phyloP scores from a whole-genome alignment of 1,139 yeast species.

The Candida sp. region DNA sequence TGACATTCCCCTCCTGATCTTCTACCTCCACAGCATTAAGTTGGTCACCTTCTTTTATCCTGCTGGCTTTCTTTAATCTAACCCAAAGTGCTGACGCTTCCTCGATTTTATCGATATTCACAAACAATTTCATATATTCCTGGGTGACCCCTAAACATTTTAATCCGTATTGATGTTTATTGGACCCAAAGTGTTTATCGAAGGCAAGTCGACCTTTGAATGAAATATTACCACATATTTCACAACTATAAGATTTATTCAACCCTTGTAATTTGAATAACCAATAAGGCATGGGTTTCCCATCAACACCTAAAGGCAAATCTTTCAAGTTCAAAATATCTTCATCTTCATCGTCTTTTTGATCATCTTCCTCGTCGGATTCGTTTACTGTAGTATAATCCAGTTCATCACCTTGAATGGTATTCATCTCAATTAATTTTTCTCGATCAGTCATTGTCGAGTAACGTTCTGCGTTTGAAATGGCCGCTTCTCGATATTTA shows the following conservation, averaged over 20 bases:
- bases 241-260: slow-evolving; percentile 71
- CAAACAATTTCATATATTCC: slow-evolving; percentile 42
- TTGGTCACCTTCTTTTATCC: slow-evolving; percentile 35
- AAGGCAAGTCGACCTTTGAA: slow-evolving; percentile 76
- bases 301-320: slow-evolving; percentile 83
- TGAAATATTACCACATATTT: slow-evolving; percentile 75
- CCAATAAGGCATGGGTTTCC: slow-evolving; percentile 93
- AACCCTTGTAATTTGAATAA: slow-evolving; percentile 86
- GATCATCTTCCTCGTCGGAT: slow-evolving; percentile 18
- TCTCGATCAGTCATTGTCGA: slow-evolving; percentile 76
- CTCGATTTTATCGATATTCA: slow-evolving; percentile 60
- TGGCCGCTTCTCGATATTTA: slow-evolving; percentile 46
- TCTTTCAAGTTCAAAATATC: slow-evolving; percentile 33
- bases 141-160: slow-evolving; percentile 68
- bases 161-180: slow-evolving; percentile 72
- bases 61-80: slow-evolving; percentile 35
- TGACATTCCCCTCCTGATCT: slow-evolving; percentile 89
- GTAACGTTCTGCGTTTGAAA: slow-evolving; percentile 61
- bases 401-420: slow-evolving; percentile 30
- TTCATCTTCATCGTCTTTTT: slow-evolving; percentile 18
- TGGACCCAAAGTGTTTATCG: slow-evolving; percentile 69
- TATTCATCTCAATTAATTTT: slow-evolving; percentile 46
- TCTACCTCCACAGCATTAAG: slow-evolving; percentile 78
- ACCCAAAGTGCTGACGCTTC: slow-evolving; percentile 68
- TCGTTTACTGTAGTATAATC: slow-evolving; percentile 37